Evolutionary conservation across 345 rosid genomes (phyloP).

Genomic region (Angophora floribunda): DNA sequence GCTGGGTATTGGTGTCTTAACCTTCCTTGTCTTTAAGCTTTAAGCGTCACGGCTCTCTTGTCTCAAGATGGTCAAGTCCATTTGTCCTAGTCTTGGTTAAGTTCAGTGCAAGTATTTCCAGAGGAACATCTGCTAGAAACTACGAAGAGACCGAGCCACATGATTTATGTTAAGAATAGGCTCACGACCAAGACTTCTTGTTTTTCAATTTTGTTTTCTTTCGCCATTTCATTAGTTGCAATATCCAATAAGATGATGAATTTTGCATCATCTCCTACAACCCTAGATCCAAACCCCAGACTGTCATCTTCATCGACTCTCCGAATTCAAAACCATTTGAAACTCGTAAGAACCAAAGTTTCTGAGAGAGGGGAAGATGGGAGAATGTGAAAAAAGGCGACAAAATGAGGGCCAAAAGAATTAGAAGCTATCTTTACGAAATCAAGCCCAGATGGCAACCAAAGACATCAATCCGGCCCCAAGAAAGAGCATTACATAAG

Average conservation of each 20-base stretch:
- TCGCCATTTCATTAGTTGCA: neutral
- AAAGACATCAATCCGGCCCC: constrained; percentile 91
- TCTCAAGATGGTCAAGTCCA: neutral
- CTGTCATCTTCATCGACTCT: neutral
- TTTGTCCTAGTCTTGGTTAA: neutral
- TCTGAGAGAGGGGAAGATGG: neutral
- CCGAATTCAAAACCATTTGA: neutral
- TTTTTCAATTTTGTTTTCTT: neutral
- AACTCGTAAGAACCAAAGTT: neutral
- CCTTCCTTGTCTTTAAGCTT: neutral
- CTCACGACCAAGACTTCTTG: neutral
- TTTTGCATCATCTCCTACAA: neutral
- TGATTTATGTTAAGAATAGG: neutral
- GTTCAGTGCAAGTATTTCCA: neutral
- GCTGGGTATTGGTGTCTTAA: neutral
- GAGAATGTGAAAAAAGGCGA: neutral
- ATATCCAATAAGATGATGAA: neutral
- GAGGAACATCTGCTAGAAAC: neutral
- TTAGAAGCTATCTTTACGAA: neutral
- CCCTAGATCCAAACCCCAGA: neutral
- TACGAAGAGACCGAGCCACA: neutral
- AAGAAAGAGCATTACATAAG: constrained; percentile 67
- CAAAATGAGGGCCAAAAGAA: neutral
- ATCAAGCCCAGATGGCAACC: constrained; percentile 78
- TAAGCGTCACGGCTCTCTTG: neutral